Evolutionary conservation across 2,329 filamentous ascomycete genomes (phyloP).

Genomic region (Xylariomycetidae sp.): DNA sequence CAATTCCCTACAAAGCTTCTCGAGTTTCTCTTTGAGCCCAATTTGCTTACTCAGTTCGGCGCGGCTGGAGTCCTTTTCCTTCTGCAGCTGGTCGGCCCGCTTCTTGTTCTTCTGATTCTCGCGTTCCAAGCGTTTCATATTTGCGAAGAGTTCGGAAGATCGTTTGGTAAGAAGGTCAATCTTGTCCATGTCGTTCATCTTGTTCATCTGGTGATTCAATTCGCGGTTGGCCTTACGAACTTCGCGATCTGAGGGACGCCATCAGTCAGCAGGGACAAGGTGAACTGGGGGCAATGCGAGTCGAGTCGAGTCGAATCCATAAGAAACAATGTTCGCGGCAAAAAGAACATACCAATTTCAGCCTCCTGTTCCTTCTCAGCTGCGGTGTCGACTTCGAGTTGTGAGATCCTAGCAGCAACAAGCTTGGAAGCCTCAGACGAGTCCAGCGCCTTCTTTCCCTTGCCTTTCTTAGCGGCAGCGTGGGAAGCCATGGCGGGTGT

Average conservation of each 20-base stretch:
- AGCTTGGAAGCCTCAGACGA: constrained; percentile 87
- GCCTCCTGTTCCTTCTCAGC: constrained; percentile 93
- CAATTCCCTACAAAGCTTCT: constrained; percentile 90
- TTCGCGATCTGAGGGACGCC: constrained; percentile 22
- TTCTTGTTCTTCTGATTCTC: constrained; percentile 97
- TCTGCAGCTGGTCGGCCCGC: constrained; percentile 86
- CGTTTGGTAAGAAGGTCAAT: constrained; percentile 87
- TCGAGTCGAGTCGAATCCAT: constrained; percentile 1
- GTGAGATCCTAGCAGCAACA: constrained; percentile 87
- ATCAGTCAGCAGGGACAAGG: constrained; percentile 11
- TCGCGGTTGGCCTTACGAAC: constrained; percentile 76
- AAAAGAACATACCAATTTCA: constrained; percentile 67
- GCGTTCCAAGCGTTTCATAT: constrained; percentile 92
- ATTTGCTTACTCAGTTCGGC: constrained; percentile 86
- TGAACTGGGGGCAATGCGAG: too few species aligned
- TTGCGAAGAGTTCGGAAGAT: constrained; percentile 83
- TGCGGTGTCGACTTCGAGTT: constrained; percentile 87
- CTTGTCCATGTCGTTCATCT: constrained; percentile 87
- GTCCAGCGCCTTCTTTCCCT: constrained; percentile 78
- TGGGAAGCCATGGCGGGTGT: constrained; percentile 42
- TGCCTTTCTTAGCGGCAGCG: constrained; percentile 64
- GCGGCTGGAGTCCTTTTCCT: constrained; percentile 87
- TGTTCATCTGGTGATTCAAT: constrained; percentile 78
- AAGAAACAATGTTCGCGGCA: not conserved
- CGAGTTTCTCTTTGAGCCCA: constrained; percentile 89